These are phyloP conservation scores for Colletotrichum orchidophilum DNA, from an alignment of 2,329 filamentous ascomycete genomes.

Conservation along the genomic window DNA sequence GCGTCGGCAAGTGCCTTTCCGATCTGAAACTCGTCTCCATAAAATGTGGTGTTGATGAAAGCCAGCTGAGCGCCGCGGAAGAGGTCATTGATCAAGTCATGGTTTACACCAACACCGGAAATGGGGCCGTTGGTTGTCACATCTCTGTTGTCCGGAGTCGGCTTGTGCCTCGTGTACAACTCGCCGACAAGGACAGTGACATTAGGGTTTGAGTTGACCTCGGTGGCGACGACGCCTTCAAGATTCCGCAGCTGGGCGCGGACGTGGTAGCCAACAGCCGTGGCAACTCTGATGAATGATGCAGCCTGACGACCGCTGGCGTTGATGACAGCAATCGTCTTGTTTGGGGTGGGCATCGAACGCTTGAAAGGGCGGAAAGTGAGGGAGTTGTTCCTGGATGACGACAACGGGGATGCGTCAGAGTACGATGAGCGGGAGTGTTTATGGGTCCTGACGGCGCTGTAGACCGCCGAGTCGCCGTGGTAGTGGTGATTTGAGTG, in stretches of 20 bases:
- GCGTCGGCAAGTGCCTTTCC: slow-evolving; percentile 90
- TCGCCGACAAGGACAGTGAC: slow-evolving; percentile 73
- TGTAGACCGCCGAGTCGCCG: slow-evolving; percentile 31
- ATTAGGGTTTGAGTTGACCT: slow-evolving; percentile 84
- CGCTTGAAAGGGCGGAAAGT: slow-evolving; percentile 70
- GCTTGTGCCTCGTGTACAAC: slow-evolving; percentile 65
- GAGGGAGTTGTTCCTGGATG: slow-evolving; percentile 66
- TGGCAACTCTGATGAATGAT: slow-evolving; percentile 92
- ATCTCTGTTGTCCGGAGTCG: slow-evolving; percentile 61
- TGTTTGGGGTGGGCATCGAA: slow-evolving; percentile 68
- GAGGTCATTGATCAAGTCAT: slow-evolving; percentile 76
- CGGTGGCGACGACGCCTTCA: slow-evolving; percentile 87
- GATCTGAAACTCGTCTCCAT: slow-evolving; percentile 92
- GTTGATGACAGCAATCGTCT: slow-evolving; percentile 94
- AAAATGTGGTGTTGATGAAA: slow-evolving; percentile 98
- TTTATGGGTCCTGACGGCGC: slow-evolving; percentile 58
- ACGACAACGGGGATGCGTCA: slow-evolving; percentile 63
- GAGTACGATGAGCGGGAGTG: slow-evolving; percentile 71
- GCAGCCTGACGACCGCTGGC: slow-evolving; percentile 95
- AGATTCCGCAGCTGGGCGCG: slow-evolving; percentile 90
- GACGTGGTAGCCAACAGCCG: slow-evolving; percentile 92
- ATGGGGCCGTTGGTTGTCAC: slow-evolving; percentile 76
- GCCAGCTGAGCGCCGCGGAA: slow-evolving; percentile 88
- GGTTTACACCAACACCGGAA: slow-evolving; percentile 73
- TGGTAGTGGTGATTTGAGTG: slow-evolving; percentile 32